Conservation (phyloP, 2,329 filamentous ascomycete species). For the Fusarium zealandicum region DNA sequence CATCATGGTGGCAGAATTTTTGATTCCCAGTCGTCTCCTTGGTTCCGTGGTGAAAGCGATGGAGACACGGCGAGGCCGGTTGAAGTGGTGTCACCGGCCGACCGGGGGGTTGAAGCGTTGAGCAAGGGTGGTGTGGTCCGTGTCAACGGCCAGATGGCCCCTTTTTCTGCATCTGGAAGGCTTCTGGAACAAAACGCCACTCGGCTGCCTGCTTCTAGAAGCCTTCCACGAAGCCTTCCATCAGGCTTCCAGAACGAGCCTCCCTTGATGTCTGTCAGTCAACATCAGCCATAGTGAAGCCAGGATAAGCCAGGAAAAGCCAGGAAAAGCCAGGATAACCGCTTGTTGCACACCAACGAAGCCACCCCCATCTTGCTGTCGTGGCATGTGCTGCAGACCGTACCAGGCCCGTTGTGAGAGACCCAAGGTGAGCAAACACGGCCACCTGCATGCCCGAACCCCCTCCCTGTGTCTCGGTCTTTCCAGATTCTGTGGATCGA, state of each 20-base stretch:
- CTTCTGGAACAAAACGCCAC: slow-evolving; percentile 37
- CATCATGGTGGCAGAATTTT: slow-evolving; percentile 28
- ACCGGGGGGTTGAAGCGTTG: slow-evolving; percentile 10
- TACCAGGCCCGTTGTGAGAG: slow-evolving; percentile 1
- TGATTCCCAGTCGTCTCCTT: slow-evolving; percentile 6
- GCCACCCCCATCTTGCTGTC: not conserved
- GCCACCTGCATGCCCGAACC: slow-evolving; percentile 8
- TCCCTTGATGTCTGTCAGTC: not conserved
- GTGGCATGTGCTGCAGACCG: slow-evolving; percentile 8
- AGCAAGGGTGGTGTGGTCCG: slow-evolving; percentile 29
- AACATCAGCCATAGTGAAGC: not conserved
- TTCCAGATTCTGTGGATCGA: not conserved
- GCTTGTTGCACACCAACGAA: not conserved
- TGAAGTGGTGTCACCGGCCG: slow-evolving; percentile 33
- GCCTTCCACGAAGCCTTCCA: slow-evolving; percentile 17
- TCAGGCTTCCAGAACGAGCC: slow-evolving; percentile 20
- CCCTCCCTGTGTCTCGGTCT: slow-evolving; percentile 10
- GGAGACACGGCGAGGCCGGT: slow-evolving; percentile 42
- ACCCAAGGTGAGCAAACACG: not conserved
- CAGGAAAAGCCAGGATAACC: slow-evolving; percentile 3
- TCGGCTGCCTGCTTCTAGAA: slow-evolving; percentile 34
- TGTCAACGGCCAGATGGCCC: slow-evolving; percentile 12
- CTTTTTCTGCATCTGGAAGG: slow-evolving; percentile 29
- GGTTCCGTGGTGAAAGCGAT: slow-evolving; percentile 36
- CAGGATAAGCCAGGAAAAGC: no score